phyloP scores from a whole-genome alignment of 352 stramenopile genomes.

The Phytopythium helicoides region DNA sequence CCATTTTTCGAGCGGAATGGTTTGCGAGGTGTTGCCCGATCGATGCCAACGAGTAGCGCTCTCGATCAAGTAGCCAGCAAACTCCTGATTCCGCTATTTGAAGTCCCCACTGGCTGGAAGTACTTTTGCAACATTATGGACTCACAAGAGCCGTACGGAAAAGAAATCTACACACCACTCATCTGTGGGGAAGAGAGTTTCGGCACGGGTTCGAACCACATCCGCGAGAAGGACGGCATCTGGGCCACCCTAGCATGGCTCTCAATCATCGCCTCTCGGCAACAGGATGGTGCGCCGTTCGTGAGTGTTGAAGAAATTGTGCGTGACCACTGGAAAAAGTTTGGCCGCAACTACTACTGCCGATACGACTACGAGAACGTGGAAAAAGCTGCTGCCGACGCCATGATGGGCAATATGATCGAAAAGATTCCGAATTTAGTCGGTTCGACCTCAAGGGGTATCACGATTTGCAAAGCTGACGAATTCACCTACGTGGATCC shows the following conservation, averaged over 20 bases:
- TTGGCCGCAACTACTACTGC: conserved; percentile 98
- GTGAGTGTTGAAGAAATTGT: conserved; percentile 96
- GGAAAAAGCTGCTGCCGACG: conserved; percentile 82
- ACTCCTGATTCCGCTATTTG: conserved; percentile 94
- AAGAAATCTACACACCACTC: conserved; percentile 98
- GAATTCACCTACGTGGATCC: conserved; percentile 99
- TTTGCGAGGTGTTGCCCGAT: conserved; percentile 94
- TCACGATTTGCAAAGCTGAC: conserved; percentile 88
- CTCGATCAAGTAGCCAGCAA: conserved; percentile 97
- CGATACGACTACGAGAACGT: conserved; percentile 99
- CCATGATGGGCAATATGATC: conserved; percentile 72
- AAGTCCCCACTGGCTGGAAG: conserved; percentile 99
- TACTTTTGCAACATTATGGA: conserved; percentile 99
- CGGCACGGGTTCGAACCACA: conserved; percentile 98
- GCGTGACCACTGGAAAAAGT: conserved; percentile 95
- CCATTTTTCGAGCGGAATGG: conserved; percentile 95
- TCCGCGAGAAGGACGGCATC: conserved; percentile 99
- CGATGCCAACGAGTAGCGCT: conserved; percentile 97
- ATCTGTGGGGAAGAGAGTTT: conserved; percentile 99
- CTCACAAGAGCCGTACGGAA: conserved; percentile 93
- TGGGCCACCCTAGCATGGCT: conserved; percentile 98
- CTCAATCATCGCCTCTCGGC: conserved; percentile 94
- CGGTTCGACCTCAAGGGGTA: conserved; percentile 70
- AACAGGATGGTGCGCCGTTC: conserved; percentile 84
- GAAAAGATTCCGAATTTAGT: conserved; percentile 60